Conservation (phyloP, 106 monocot genomes). For the Phalaenopsis equestris region DNA sequence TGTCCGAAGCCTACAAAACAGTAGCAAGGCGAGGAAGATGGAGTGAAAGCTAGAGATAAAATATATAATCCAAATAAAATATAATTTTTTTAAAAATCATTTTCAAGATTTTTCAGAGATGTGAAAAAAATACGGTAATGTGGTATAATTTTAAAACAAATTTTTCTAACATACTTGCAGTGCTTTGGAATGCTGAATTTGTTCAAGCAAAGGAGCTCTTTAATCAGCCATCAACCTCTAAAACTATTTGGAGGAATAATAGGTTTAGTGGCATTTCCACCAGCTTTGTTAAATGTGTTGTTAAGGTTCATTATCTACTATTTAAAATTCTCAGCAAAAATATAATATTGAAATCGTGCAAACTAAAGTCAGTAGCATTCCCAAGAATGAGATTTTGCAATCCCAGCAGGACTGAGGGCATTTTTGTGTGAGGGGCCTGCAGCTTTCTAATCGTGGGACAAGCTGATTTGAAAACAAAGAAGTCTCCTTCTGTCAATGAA, state of each 20-base stretch:
- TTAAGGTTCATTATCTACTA: constrained; percentile 26
- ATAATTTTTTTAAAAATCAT: too few relatives aligned
- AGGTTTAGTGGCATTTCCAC: constrained; percentile 85
- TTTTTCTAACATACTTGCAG: constrained; percentile 22
- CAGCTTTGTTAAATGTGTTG: constrained; percentile 54
- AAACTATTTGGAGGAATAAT: constrained; percentile 88
- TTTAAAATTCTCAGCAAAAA: constrained; percentile 13
- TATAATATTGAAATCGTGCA: constrained; percentile 10
- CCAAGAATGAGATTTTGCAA: constrained; percentile 18
- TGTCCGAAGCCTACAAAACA: too few relatives aligned
- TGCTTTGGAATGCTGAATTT: constrained; percentile 91
- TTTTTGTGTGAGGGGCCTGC: constrained; percentile 8
- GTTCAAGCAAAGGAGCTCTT: constrained; percentile 85
- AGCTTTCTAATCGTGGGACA: constrained; percentile 20
- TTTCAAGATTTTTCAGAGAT: too few relatives aligned
- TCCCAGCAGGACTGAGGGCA: constrained; percentile 17
- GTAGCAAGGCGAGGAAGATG: too few relatives aligned
- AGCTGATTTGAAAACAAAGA: constrained; percentile 14
- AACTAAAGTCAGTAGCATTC: constrained; percentile 21
- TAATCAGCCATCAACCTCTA: constrained; percentile 43
- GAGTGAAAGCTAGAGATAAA: too few relatives aligned
- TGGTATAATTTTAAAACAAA: too few relatives aligned
- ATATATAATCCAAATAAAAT: too few relatives aligned
- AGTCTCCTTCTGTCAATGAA: constrained; percentile 39
- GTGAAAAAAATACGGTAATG: too few relatives aligned